Evolutionary conservation across 176 grass and related monocot genomes (phyloP).

Genomic region (Tillandsia fasciculata): DNA sequence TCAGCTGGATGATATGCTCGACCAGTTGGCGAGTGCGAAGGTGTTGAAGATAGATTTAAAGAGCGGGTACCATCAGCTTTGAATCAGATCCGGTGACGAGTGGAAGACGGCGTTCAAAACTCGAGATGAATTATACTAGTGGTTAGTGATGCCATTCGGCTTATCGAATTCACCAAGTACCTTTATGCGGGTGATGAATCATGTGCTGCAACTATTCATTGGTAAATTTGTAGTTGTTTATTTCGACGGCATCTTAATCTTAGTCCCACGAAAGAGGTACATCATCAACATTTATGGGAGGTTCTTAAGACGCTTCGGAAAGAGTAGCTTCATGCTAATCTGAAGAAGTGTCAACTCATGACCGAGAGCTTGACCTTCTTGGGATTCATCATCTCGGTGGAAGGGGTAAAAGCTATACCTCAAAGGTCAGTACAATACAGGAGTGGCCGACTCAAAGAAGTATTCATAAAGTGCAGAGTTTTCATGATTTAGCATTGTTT

Average conservation of each 20-base stretch:
- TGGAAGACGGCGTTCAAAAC: background rate
- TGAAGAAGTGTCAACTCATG: too few relatives aligned
- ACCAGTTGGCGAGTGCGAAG: background rate
- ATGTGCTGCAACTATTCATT: background rate
- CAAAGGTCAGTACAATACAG: too few relatives aligned
- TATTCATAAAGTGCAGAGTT: too few relatives aligned
- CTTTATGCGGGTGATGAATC: background rate
- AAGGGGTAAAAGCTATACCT: too few relatives aligned
- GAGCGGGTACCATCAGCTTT: background rate
- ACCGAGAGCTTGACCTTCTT: too few relatives aligned
- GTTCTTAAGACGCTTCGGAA: too few relatives aligned
- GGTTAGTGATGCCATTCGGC: background rate
- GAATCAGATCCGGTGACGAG: background rate
- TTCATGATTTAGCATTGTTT: too few relatives aligned
- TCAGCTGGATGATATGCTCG: background rate
- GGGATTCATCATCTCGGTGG: too few relatives aligned
- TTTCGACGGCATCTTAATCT: background rate
- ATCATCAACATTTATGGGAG: too few relatives aligned
- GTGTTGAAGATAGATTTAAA: background rate
- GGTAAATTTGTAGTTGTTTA: background rate
- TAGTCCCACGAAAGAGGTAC: background rate
- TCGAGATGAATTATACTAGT: background rate
- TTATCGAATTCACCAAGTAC: background rate
- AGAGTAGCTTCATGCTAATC: too few relatives aligned
- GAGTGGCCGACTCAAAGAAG: too few relatives aligned